Conservation (phyloP, 768 basidiomycete species). For the Dentipellis fragilis region DNA sequence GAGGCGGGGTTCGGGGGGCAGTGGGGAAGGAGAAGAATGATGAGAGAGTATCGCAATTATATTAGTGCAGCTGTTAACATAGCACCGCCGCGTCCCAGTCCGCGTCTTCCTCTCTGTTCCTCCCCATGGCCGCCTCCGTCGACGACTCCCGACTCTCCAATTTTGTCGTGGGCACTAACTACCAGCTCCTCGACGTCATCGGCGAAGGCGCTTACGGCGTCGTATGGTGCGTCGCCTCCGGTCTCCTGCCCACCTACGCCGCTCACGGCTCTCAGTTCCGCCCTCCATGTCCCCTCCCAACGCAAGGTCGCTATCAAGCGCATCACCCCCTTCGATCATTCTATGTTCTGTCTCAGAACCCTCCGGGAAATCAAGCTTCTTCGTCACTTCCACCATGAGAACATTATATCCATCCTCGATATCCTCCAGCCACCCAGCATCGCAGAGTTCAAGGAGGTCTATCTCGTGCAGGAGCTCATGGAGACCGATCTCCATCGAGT, state of each 20-base stretch:
- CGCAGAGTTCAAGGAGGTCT: constrained; percentile 80
- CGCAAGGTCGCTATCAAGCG: constrained; percentile 96
- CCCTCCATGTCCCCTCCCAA: constrained; percentile 75
- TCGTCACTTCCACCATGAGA: constrained; percentile 74
- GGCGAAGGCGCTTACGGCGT: constrained; percentile 93
- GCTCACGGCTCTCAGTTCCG: constrained; percentile 36
- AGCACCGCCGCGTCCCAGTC: too few species aligned
- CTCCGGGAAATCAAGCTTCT: constrained; percentile 91
- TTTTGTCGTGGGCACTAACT: constrained; percentile 50
- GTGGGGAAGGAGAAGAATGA: too few species aligned
- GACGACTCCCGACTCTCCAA: constrained; percentile 11
- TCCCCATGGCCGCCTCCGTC: constrained; percentile 21
- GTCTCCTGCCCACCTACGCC: not conserved
- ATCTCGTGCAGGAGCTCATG: constrained; percentile 68
- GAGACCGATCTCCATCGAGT: constrained; percentile 96
- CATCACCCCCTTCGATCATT: constrained; percentile 91
- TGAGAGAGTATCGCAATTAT: too few species aligned
- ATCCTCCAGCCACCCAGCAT: constrained; percentile 72
- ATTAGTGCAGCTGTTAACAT: too few species aligned
- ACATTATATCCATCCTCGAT: constrained; percentile 94
- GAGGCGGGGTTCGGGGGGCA: too few species aligned
- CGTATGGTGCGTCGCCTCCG: constrained; percentile 44
- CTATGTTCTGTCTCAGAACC: constrained; percentile 91
- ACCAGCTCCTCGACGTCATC: constrained; percentile 79
- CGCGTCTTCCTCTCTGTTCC: too few species aligned